These are phyloP conservation scores for Musa itinerans DNA, from an alignment of 176 grass and related monocot genomes.

Conservation along the genomic window DNA sequence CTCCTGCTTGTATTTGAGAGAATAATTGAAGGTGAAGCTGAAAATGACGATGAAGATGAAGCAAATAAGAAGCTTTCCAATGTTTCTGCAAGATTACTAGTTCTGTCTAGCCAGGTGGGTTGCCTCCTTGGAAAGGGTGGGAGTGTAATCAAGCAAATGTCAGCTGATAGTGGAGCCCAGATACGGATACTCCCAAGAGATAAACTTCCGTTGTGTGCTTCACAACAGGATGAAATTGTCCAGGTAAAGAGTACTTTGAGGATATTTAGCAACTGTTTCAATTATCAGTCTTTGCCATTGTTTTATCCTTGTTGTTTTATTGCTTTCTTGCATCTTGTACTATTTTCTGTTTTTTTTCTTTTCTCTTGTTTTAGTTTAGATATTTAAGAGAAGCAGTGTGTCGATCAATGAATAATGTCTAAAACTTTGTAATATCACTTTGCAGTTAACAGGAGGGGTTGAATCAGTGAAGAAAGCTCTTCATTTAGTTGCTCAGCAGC, in stretches of 20 bases:
- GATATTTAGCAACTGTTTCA: neutral
- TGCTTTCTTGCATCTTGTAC: constrained; percentile 9
- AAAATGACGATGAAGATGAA: constrained; percentile 33
- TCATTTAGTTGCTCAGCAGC: constrained; percentile 43
- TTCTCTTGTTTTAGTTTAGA: neutral
- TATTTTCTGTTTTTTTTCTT: constrained; percentile 2
- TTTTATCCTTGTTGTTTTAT: constrained; percentile 13
- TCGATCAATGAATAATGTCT: constrained; percentile 8
- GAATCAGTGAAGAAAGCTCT: constrained; percentile 74
- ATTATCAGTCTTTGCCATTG: neutral
- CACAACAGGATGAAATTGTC: constrained; percentile 58
- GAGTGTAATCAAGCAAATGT: constrained; percentile 74
- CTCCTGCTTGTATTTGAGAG: constrained; percentile 67
- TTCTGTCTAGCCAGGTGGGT: constrained; percentile 75
- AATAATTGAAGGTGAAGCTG: constrained; percentile 51
- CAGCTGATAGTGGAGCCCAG: constrained; percentile 57
- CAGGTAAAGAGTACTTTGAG: constrained; percentile 42
- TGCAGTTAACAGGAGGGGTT: constrained; percentile 63
- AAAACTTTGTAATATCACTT: constrained; percentile 16
- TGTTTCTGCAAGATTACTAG: constrained; percentile 67
- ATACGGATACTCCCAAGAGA: constrained; percentile 71
- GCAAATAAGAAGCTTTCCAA: constrained; percentile 16
- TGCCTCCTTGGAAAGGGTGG: constrained; percentile 75
- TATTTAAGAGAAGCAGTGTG: too few species aligned
- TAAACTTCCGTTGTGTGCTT: constrained; percentile 62